Percentiles rank a stretch among this genome's conserved stretches.
These are phyloP conservation scores for Tolypocladium guangdongense DNA, from an alignment of 2,329 filamentous ascomycete genomes.

Conservation along the genomic window DNA sequence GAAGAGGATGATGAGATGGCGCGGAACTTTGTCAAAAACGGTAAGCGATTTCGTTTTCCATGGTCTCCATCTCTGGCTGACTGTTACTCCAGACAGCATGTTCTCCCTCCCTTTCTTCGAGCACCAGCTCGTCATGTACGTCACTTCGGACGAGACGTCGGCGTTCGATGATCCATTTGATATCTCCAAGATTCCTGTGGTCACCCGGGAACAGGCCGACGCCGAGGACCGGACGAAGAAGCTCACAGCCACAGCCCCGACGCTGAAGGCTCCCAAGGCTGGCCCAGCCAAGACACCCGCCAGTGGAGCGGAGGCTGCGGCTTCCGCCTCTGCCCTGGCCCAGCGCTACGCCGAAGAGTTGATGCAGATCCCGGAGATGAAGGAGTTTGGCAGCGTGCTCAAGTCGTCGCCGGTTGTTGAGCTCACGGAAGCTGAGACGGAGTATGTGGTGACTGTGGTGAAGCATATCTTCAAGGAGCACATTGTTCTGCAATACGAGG, in stretches of 20 bases:
- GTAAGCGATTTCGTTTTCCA: constrained; percentile 30
- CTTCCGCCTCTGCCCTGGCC: constrained; percentile 66
- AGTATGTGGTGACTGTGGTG: constrained; percentile 87
- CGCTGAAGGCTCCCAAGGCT: constrained; percentile 82
- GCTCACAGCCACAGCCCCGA: constrained; percentile 83
- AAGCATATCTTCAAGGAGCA: constrained; percentile 99
- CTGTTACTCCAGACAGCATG: constrained; percentile 60
- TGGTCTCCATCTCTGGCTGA: neutral
- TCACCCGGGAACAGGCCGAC: constrained; percentile 90
- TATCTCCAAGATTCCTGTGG: constrained; percentile 79
- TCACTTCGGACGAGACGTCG: constrained; percentile 81
- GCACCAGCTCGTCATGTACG: constrained; percentile 95
- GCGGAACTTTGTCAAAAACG: constrained; percentile 83
- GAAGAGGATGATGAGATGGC: constrained; percentile 87
- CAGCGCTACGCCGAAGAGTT: constrained; percentile 87
- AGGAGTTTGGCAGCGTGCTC: constrained; percentile 78
- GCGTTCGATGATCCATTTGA: constrained; percentile 83
- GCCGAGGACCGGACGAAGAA: constrained; percentile 97
- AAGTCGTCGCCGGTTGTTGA: constrained; percentile 82
- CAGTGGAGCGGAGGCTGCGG: constrained; percentile 61
- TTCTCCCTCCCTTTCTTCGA: constrained; percentile 92
- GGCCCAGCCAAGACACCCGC: constrained; percentile 62
- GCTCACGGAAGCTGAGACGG: constrained; percentile 92
- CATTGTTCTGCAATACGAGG: constrained; percentile 88
- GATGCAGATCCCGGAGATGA: constrained; percentile 80